Evolutionary conservation across 1,139 yeast species (phyloP), one percentile per base, ranked within the genome.

Genomic region (Suhomyces yuchorum): DNA sequence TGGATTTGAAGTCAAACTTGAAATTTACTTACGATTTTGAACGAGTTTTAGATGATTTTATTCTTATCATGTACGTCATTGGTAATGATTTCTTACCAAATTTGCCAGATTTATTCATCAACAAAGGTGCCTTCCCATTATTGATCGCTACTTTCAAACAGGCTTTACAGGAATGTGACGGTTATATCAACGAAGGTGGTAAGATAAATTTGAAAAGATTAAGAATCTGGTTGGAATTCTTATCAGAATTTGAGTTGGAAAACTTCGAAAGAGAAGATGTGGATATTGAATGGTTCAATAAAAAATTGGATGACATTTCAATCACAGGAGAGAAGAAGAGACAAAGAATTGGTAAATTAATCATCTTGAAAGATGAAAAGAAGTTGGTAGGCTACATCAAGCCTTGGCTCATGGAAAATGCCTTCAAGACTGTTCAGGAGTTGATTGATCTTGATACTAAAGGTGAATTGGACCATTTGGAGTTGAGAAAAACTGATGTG

Each of bases 61-160:
- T 95, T 56, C 77, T 95, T 51, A 87, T 93, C 61, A 82, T 90
- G 84, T 92, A 89, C 62, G 96, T 93, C 51, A 89, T 95, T 61
- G 99, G 99, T 60, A 95, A 95, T 63, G 99, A 95, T 78, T 95
- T 95, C 82, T 79, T 95, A 61, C 99, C 99, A n/a, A 90, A 93
- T 63, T 78, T 95, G 59, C 99, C 99, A 1, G 96, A 92, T 65
- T 75, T 95, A 60, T 91, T 89, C 66, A 81, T 95, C 58, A 92
- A 91, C 63, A 93, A 92, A 59, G 98, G 98, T 58, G 99, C 99
- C 0, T 87, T 95, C 71, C 97, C 98, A 12, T 79, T 91, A 37
- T 78, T 95, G 59, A 75, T 93, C 57, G 88, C 85, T 54, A 87
- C 97, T 12, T 93, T 95, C 71, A 93, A 91, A 63, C 85, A 85